Evolutionary conservation across 2,329 filamentous ascomycete genomes (phyloP), one percentile per base, ranked within the genome.

Genomic region (Fusarium sublunatum): DNA sequence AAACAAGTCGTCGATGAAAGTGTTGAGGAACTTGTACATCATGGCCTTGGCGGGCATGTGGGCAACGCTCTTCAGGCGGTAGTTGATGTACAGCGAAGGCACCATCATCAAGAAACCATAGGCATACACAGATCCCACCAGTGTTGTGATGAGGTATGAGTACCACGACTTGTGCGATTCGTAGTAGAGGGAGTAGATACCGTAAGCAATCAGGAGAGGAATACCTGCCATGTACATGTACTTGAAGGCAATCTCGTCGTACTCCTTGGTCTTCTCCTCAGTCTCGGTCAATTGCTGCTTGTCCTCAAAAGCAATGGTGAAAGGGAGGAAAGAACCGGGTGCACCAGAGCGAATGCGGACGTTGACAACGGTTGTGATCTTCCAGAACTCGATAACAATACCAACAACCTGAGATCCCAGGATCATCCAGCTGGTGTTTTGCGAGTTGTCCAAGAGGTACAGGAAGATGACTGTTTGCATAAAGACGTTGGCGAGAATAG

Each of bases 101-200:
- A 99, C 91, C 95, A 99, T 99, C 93, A 99, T 97, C 61, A 99
- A 81, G 84, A 99, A 99, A 5, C 95, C 95, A 75, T 99, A 99
- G 0, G 95, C 93, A 76, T 99, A 99, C 47, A 99, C 95, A 39
- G 91, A 94, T 10, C 93, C 95, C 22, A 99, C 95, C 9, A 99
- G 88, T 0, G 94, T 98, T 24, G 95, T 88, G 75, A 99, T 96
- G 76, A 96, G 85, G 82, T 93, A 99, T 39, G 91, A 95, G 81
- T 97, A 97, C 95, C 95, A 98, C 44, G 91, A 95, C 83, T 98
- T 98, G 83, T 99, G 95, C 11, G 86, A 89, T 47, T 98, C 93
- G 79, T 99, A 99, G 61, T 95, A 76, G 50, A 99, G 82, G 28
- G 91, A 96, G 85, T 99, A 99, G 60, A 84, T 84, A 12, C 94